phyloP scores from a whole-genome alignment of 164 flowering plant genomes.

The Dillenia turbinata region DNA sequence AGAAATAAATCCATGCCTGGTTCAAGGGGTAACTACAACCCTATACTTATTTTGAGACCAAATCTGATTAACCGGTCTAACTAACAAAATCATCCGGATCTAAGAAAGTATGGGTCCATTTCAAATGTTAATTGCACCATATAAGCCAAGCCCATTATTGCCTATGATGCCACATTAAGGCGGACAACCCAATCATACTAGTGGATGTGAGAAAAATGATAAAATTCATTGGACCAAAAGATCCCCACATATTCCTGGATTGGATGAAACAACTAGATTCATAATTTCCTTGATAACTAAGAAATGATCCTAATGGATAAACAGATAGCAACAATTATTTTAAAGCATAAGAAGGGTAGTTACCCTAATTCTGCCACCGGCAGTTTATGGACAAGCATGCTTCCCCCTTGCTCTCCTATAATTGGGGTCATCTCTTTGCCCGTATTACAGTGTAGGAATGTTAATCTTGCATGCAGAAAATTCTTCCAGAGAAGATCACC shows the following conservation, averaged over 20 bases:
- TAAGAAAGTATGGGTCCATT: too few species aligned
- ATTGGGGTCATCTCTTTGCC: conserved; percentile 84
- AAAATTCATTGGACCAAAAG: too few species aligned
- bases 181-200: too few species aligned
- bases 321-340: not conserved
- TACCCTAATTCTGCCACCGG: conserved; percentile 70
- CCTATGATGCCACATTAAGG: too few species aligned
- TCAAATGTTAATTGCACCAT: too few species aligned
- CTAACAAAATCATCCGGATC: too few species aligned
- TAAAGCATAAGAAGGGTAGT: conserved; percentile 2
- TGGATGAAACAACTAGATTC: not conserved
- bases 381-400: conserved; percentile 85
- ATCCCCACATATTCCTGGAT: not conserved
- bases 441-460: conserved; percentile 71
- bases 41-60: too few species aligned
- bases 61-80: too few species aligned
- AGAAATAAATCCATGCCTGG: too few species aligned
- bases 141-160: too few species aligned
- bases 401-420: conserved; percentile 49
- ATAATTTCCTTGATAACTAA: not conserved
- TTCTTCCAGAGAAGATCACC: conserved; percentile 47
- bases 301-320: not conserved
- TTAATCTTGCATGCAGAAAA: conserved; percentile 67
- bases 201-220: not conserved
- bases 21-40: too few species aligned